Base-by-base conservation (phyloP, 2,329 filamentous ascomycete genomes). In the Talaromyces rugulosus region DNA sequence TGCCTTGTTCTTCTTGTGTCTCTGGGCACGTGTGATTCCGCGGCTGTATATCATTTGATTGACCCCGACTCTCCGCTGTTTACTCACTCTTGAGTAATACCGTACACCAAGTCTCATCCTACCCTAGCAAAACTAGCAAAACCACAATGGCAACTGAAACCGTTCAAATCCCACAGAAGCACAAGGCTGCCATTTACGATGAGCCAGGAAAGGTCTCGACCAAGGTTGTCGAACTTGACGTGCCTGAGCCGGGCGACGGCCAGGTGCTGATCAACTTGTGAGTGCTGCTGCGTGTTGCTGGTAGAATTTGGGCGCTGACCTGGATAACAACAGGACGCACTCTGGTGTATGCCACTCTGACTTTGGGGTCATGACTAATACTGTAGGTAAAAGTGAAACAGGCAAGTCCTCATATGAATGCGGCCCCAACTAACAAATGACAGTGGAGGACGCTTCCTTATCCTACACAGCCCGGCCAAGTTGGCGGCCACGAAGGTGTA, bases 401-500 rank as follows among this genome's bases (percentile, higher is more conserved):
- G 23, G 11, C 9, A 23, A 23, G 28, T 27, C 54, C 44, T 30
- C 58, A 14, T 18, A 42, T 40, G 1, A 12, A 40, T 44, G 44
- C 11, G 6, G 50, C 16, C 7, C 5, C 5, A 16, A 58, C 60
- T 66, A 47, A 65, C 53, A 16, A 28, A 16, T n/a, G 50, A 12
- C 76, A 81, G 78, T 88, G 84, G 81, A 80, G 76, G 64, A 80
- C 77, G 11, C 81, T 90, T 1, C 86, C 85, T 1, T 78, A 77
- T 65, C 85, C 83, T 40, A 88, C 85, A 7, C 82, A 82, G 69
- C 72, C 81, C 42, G 85, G 85, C 9, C 87, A 89, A 71, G 82
- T 89, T 4, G 88, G 88, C 50, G 88, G 88, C 4, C 88, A 90
- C 69, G 88, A 90, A 74, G 88, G 88, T 18, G 84, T 90, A 1